phyloP scores from a whole-genome alignment of 2,329 filamentous ascomycete species.

The Exophiala alcalophila region DNA sequence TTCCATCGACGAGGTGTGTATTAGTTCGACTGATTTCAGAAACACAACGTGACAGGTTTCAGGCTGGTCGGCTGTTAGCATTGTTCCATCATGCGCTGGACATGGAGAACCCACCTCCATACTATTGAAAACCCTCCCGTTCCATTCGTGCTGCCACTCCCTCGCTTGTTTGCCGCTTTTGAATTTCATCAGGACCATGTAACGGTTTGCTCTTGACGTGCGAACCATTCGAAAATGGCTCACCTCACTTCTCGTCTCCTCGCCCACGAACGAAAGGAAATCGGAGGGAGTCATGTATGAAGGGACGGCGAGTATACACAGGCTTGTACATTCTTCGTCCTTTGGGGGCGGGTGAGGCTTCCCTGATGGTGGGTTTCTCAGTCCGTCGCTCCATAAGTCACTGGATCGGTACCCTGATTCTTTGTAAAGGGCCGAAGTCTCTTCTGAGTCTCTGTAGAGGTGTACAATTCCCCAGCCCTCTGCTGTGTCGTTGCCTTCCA shows the following conservation, averaged over 20 bases:
- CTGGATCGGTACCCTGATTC: conserved; percentile 37
- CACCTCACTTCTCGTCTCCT: conserved; percentile 79
- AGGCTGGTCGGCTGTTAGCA: conserved; percentile 53
- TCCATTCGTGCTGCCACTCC: conserved; percentile 81
- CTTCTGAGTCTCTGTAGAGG: conserved; percentile 80
- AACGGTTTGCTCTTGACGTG: conserved; percentile 82
- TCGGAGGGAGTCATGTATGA: conserved; percentile 90
- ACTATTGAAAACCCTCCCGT: conserved; percentile 87
- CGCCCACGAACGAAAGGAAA: conserved; percentile 86
- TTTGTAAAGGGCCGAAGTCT: conserved; percentile 62
- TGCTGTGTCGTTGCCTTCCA: conserved; percentile 74
- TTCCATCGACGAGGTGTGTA: conserved; percentile 51
- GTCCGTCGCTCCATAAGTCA: conserved; percentile 28
- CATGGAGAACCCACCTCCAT: conserved; percentile 64
- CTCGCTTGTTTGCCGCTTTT: conserved; percentile 69
- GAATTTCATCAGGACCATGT: conserved; percentile 96
- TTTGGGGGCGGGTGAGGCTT: conserved; percentile 31
- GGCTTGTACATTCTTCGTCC: conserved; percentile 72
- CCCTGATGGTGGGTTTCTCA: conserved; percentile 16
- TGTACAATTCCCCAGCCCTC: conserved; percentile 80
- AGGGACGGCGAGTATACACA: conserved; percentile 92
- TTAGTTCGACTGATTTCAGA: conserved; percentile 85
- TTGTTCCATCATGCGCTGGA: conserved; percentile 5
- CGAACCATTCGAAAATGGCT: conserved; percentile 93
- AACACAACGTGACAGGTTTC: conserved; percentile 95